Evolutionary conservation across 2,329 filamentous ascomycete species (phyloP), one percentile per base, ranked within the genome.

Genomic region (Pseudogymnoascus sp.): DNA sequence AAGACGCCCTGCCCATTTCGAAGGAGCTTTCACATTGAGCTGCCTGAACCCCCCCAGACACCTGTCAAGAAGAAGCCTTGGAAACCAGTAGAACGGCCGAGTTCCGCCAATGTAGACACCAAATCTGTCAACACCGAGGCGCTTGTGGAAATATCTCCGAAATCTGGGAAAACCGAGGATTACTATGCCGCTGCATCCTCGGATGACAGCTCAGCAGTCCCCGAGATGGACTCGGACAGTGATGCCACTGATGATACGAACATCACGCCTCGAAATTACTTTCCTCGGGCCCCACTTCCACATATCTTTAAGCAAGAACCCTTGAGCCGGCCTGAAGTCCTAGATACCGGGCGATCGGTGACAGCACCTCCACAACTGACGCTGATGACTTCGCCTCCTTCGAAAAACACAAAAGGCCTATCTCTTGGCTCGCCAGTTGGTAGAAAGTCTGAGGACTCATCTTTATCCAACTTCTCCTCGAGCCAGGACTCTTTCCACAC

Each of bases 1-100:
- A 90, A 90, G 71, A 96, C 93, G 0, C 84, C 87, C 50, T 96
- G 92, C 73, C 93, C 93, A 0, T 96, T 97, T 73, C 82, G 87
- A 70, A 82, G 91, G 65, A 82, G 83, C 2, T 96, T 96, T 69
- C 87, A 85, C 0, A 86, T 93, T 10, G 82, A 88, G 60, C 77
- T 95, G 16, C 90, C 90, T 0, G 86, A 90, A 69, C 80, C 83
- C 63, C 86, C 87, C 10, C 80, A 83, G 67, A 84, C 83, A 0
- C 88, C 87, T 1, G 78, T 84, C 61, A 86, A 82, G 70, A 89
- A 87, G 75, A 84, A 81, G 66, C 86, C 89, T 12, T 91, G 89
- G 86, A 87, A 82, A 28, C 86, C 88, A 1, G 81, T 82, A 70
- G 76, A 79, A 68, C 80, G 76, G 66, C 81, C 80, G 66, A 81